A percentile compares a stretch with the other conserved stretches of the same genome.
Conservation (phyloP, 1,284 basidiomycete genomes). For the Phylloboletellus chloephorus region DNA sequence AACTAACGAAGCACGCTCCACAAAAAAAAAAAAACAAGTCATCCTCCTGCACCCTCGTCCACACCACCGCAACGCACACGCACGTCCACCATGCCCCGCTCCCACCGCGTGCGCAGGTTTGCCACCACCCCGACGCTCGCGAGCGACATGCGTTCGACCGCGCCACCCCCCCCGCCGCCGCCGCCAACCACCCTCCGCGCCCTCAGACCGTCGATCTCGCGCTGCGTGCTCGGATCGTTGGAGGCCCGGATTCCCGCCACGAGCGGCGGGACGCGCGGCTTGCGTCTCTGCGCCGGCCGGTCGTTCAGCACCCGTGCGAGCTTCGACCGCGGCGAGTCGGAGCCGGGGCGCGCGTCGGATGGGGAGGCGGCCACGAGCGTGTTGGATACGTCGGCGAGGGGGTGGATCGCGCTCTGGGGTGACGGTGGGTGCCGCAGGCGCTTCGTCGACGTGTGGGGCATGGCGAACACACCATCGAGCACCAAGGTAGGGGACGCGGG, state of each 20-base stretch:
- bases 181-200: not conserved
- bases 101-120: slow-evolving; percentile 21
- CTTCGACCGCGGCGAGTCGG: slow-evolving; percentile 22
- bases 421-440: not conserved
- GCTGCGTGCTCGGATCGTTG: slow-evolving; percentile 1
- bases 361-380: not conserved
- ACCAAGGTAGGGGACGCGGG: slow-evolving; percentile 14
- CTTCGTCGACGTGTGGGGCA: not conserved
- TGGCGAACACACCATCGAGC: slow-evolving; percentile 22
- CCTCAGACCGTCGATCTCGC: slow-evolving; percentile 10
- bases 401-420: not conserved
- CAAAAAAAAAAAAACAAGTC: no score
- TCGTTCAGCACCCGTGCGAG: slow-evolving; percentile 18
- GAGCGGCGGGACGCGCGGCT: not conserved
- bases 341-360: not conserved
- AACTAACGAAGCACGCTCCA: no score
- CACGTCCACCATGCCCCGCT: slow-evolving; percentile 5
- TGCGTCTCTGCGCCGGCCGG: slow-evolving; percentile 6
- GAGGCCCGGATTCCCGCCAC: slow-evolving; percentile 6
- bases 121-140: slow-evolving; percentile 17
- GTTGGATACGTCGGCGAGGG: slow-evolving; percentile 2
- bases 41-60: not conserved
- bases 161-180: not conserved
- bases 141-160: slow-evolving; percentile 5
- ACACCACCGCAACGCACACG: not conserved